phyloP scores from a whole-genome alignment of 345 rosid genomes.

The Rhizophora mangle region DNA sequence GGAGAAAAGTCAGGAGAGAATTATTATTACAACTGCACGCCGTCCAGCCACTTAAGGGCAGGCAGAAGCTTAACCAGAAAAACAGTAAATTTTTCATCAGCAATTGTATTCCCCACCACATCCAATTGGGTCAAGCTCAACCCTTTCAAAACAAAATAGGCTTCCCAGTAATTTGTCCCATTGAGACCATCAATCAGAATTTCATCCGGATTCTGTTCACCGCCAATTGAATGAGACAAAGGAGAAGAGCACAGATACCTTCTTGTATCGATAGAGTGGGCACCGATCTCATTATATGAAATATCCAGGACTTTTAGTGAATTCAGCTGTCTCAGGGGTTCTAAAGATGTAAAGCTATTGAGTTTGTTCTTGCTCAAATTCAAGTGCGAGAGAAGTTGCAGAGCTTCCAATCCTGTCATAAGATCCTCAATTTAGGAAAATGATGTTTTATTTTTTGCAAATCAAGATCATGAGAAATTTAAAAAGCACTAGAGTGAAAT shows the following conservation, averaged over 20 bases:
- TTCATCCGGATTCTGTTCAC: conserved; percentile 40
- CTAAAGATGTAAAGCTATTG: conserved; percentile 64
- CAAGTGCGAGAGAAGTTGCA: conserved; percentile 75
- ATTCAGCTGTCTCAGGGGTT: conserved; percentile 61
- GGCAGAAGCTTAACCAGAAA: conserved; percentile 60
- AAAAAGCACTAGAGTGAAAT: no score
- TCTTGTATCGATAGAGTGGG: conserved; percentile 75
- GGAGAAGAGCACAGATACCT: conserved; percentile 72
- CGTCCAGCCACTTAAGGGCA: conserved; percentile 64
- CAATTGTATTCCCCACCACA: conserved; percentile 55
- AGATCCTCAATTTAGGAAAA: conserved; percentile 2
- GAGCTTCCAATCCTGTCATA: conserved; percentile 59
- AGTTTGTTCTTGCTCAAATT: conserved; percentile 72
- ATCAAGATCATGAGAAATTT: background rate
- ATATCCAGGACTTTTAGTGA: conserved; percentile 64
- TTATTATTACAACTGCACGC: conserved; percentile 21
- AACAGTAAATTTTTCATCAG: conserved; percentile 51
- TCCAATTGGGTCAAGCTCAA: conserved; percentile 64
- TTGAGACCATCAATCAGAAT: conserved; percentile 19
- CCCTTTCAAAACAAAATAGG: conserved; percentile 50
- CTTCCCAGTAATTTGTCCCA: conserved; percentile 60
- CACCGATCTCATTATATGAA: conserved; percentile 83
- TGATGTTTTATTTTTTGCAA: background rate
- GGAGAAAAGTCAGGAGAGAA: background rate
- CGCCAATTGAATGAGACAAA: conserved; percentile 54